phyloP scores from a whole-genome alignment of 139 green algal genomes.

The Closterium sp. region DNA sequence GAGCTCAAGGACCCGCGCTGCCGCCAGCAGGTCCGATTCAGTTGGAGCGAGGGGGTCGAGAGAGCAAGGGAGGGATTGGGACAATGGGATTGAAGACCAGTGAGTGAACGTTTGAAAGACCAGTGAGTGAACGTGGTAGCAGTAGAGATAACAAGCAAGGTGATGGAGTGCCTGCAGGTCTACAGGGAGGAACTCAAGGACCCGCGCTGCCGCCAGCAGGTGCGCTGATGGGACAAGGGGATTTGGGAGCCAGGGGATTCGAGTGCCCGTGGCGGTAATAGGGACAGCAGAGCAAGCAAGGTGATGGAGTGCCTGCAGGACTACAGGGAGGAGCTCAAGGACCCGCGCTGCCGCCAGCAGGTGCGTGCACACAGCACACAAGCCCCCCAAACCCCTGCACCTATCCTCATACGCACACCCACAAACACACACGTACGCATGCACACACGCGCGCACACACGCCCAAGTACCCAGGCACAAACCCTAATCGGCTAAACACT shows the following conservation, averaged over 20 bases:
- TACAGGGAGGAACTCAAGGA: constrained; percentile 54
- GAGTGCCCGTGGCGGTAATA: too few species aligned
- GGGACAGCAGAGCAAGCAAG: constrained; percentile 32
- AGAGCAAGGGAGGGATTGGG: too few species aligned
- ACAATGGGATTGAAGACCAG: too few species aligned
- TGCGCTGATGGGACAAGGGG: not conserved
- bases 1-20: constrained; percentile 60
- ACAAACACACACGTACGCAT: not conserved
- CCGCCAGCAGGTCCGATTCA: constrained; percentile 61
- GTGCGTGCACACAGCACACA: not conserved
- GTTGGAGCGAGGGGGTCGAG: constrained; percentile 32
- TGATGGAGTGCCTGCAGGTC: constrained; percentile 58
- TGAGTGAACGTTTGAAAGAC: too few species aligned
- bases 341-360: constrained; percentile 61
- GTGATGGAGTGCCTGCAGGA: constrained; percentile 58
- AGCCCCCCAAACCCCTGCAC: too few species aligned
- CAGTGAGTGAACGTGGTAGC: too few species aligned
- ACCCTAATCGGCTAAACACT: too few species aligned
- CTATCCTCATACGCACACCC: not conserved
- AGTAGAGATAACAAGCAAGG: constrained; percentile 26
- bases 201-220: constrained; percentile 62
- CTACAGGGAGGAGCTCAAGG: constrained; percentile 53
- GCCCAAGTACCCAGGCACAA: too few species aligned
- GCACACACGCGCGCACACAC: too few species aligned
- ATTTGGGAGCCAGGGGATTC: too few species aligned